Evolutionary conservation across 2,329 filamentous ascomycete genomes (phyloP), one percentile per base, ranked within the genome.

Genomic region (Juglanconis oblonga): DNA sequence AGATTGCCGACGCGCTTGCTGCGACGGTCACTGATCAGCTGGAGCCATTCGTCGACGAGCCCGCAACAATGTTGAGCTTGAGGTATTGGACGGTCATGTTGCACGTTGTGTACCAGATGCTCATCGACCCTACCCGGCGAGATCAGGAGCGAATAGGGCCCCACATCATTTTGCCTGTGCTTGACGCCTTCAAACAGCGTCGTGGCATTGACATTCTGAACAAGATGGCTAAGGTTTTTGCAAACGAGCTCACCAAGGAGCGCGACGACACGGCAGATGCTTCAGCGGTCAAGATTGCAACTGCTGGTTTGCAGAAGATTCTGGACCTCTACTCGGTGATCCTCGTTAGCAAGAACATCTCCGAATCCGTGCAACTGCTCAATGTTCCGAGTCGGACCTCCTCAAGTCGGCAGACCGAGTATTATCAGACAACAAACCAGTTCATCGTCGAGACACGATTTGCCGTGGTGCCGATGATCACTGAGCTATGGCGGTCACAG

Each of bases 361-460:
- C 82, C n/a, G 93, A 98, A 40, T 88, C 93, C 1, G 77, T 81
- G 36, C 86, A 88, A 32, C 74, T 76, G n/a, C 78, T 79, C 57
- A 78, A 73, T 56, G 71, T 84, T 24, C 67, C 74, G 3, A 66
- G 69, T 5, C 71, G 73, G 11, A 70, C 73, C n/a, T 58, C 58
- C 5, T 67, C 67, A 5, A 79, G 81, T 14, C 74, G 80, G 47
- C 74, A 74, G 2, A 72, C 72, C 45, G 72, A 72, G 11, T 76
- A 76, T 31, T 67, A 72, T 3, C 74, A 76, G 29, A 70, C 79
- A 9, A 82, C 87, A 13, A 80, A 85, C 1, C 94, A 97, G 67
- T 89, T 98, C 58, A 78, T 97, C 13, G 87, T 98, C 5, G 94
- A 98, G 71, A 76, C 98, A 47, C 88, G 95, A 47, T 86, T 90